A percentile compares a stretch with the other conserved stretches of the same genome.
These are phyloP conservation scores for Arabidopsis thaliana DNA, from an alignment of 345 rosid genomes.

Conservation along the genomic window DNA sequence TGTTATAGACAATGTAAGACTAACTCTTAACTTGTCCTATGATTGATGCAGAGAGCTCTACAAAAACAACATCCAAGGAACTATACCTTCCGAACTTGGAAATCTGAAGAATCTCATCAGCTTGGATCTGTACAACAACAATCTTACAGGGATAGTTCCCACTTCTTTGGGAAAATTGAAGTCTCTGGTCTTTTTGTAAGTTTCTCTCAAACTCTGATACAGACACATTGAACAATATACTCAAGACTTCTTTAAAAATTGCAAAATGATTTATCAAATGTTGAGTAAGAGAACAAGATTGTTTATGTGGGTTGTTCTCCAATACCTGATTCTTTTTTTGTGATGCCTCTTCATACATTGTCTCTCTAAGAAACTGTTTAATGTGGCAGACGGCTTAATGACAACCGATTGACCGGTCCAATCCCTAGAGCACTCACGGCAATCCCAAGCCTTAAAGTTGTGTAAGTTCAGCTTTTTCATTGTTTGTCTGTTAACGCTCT, in stretches of 20 bases:
- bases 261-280: neutral
- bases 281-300: constrained; percentile 11
- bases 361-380: constrained; percentile 27
- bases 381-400: constrained; percentile 70
- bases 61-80: constrained; percentile 86
- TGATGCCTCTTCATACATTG: neutral
- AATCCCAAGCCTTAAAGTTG: constrained; percentile 48
- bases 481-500: neutral
- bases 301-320: neutral
- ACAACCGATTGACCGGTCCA: constrained; percentile 77
- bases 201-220: constrained; percentile 29
- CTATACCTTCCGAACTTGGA: constrained; percentile 80
- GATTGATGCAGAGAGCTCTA: constrained; percentile 78
- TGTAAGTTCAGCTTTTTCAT: constrained; percentile 38
- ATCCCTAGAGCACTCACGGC: constrained; percentile 57
- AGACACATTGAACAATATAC: neutral
- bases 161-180: constrained; percentile 76
- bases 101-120: constrained; percentile 89
- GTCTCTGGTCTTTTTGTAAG: constrained; percentile 92
- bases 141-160: constrained; percentile 82
- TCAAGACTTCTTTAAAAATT: neutral
- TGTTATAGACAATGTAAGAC: constrained; percentile 11
- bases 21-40: constrained; percentile 21
- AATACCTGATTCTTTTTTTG: neutral
- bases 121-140: constrained; percentile 95